Evolutionary conservation across 331 rosid genomes (phyloP).

Genomic region (Pyrus hybrid): DNA sequence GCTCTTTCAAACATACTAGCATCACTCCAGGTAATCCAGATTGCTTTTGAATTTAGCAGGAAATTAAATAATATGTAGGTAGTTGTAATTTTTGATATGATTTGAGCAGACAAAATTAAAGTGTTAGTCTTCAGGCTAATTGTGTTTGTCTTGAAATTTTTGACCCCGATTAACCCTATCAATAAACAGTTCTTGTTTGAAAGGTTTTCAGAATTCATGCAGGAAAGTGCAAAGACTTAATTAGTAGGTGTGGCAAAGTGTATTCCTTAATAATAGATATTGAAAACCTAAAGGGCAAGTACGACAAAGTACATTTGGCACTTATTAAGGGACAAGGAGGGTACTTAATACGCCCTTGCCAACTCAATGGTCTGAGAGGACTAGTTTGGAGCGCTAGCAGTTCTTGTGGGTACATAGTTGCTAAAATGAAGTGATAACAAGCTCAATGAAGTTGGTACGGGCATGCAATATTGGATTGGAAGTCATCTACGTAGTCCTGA

Average conservation of each 20-base stretch:
- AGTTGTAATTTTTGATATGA: background rate
- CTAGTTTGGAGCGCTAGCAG: no score
- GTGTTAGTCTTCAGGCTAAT: background rate
- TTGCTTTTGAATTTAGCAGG: background rate
- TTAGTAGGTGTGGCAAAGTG: no score
- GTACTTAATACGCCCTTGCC: background rate
- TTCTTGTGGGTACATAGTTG: no score
- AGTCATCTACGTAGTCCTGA: background rate
- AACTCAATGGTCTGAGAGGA: no score
- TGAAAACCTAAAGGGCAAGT: background rate
- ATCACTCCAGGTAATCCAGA: constrained; percentile 64
- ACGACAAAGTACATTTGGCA: background rate
- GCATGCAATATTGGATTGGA: background rate
- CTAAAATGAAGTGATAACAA: background rate
- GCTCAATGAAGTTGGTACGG: background rate
- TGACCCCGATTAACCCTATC: background rate
- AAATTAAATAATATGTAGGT: background rate
- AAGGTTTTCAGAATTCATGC: no score
- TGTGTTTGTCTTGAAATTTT: background rate
- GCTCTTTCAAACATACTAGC: constrained; percentile 68
- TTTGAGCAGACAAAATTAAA: background rate
- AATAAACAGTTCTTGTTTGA: background rate
- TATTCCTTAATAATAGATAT: background rate
- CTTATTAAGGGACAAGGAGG: background rate
- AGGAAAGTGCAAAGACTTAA: no score